A percentile compares a stretch with the other conserved stretches of the same genome.
Conservation (phyloP, 1,284 basidiomycete genomes). For the Leccinum griseonigrum region DNA sequence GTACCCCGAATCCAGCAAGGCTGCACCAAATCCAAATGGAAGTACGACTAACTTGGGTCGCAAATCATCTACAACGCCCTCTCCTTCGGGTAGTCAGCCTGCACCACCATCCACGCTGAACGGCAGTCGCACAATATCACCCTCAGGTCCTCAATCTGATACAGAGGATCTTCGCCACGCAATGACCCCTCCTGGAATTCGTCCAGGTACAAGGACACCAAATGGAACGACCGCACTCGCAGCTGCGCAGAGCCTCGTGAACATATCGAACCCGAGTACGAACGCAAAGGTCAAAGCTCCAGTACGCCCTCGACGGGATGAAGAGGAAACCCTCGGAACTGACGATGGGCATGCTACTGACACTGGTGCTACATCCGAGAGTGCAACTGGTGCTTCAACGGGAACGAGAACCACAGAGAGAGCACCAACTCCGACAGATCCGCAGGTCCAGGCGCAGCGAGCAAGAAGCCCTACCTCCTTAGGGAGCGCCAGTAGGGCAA, state of each 20-base stretch:
- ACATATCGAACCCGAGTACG: slow-evolving; percentile 14
- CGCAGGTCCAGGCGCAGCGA: slow-evolving; percentile 41
- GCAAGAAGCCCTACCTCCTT: slow-evolving; percentile 59
- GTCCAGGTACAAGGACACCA: slow-evolving; percentile 36
- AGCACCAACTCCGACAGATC: slow-evolving; percentile 46
- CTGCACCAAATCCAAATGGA: slow-evolving; percentile 39
- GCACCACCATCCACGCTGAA: slow-evolving; percentile 31
- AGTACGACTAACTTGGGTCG: slow-evolving; percentile 29
- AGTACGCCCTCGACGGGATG: slow-evolving; percentile 62
- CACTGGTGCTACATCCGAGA: slow-evolving; percentile 39
- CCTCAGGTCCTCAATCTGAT: slow-evolving; percentile 45
- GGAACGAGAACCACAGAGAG: slow-evolving; percentile 45
- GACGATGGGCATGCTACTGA: slow-evolving; percentile 52
- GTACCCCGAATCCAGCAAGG: slow-evolving; percentile 74
- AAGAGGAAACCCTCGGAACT: slow-evolving; percentile 54
- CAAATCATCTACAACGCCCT: slow-evolving; percentile 41
- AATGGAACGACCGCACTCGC: slow-evolving; percentile 41
- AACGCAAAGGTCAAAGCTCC: slow-evolving; percentile 51
- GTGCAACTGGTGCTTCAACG: slow-evolving; percentile 10
- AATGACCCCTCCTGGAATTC: slow-evolving; percentile 54
- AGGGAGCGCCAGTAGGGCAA: slow-evolving; percentile 45
- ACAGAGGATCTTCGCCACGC: slow-evolving; percentile 60
- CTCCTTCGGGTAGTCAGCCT: slow-evolving; percentile 24
- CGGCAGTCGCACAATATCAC: slow-evolving; percentile 56
- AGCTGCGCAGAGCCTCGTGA: slow-evolving; percentile 27